Evolutionary conservation across 2,329 filamentous ascomycete genomes (phyloP).

Genomic region (Colletotrichum sp.): DNA sequence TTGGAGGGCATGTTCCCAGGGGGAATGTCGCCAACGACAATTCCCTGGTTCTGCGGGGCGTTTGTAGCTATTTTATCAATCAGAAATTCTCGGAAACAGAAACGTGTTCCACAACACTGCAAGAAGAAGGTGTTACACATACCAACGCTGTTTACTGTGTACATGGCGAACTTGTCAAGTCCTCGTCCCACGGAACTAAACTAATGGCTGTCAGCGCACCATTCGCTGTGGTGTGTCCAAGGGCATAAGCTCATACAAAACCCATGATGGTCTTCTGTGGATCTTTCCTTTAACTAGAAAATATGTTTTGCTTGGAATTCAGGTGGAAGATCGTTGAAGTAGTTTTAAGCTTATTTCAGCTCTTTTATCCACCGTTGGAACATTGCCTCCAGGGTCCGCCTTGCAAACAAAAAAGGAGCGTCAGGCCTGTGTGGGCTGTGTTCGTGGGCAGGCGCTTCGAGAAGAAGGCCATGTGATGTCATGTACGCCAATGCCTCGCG

Average conservation of each 20-base stretch:
- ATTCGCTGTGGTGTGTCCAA: rapidly evolving
- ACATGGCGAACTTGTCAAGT: background rate
- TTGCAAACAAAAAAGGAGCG: background rate
- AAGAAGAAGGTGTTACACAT: background rate
- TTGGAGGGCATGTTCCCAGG: background rate
- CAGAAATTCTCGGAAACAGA: background rate
- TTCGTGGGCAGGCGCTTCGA: background rate
- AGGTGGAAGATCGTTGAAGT: background rate
- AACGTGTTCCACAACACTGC: rapidly evolving
- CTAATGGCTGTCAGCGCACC: background rate
- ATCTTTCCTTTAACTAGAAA: background rate
- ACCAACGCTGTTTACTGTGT: background rate
- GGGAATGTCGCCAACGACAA: background rate
- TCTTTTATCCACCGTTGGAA: background rate
- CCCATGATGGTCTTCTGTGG: background rate
- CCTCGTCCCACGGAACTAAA: background rate
- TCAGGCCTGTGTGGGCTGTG: background rate
- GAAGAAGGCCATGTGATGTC: background rate
- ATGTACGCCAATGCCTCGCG: background rate
- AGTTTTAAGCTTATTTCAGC: background rate
- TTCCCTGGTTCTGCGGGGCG: background rate
- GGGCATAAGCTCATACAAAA: background rate
- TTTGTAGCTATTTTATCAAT: background rate
- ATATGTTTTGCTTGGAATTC: background rate
- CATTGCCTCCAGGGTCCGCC: background rate